Percentiles rank a stretch among this genome's conserved stretches.
Evolutionary conservation across 768 basidiomycete genomes (phyloP).

Genomic region (Leccinellum rugosiceps): DNA sequence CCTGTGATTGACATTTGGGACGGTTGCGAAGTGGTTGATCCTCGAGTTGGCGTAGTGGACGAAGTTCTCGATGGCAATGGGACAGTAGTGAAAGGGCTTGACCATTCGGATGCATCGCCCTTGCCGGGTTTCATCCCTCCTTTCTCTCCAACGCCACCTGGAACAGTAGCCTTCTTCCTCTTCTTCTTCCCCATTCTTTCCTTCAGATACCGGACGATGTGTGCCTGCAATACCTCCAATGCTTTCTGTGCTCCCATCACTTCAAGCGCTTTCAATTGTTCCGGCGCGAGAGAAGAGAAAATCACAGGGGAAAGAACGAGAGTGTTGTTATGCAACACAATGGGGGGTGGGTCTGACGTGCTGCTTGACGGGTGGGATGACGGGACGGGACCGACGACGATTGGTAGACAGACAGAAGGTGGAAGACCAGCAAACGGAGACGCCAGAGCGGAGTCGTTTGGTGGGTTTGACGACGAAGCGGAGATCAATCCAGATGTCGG

Average conservation of each 20-base stretch:
- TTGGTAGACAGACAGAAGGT: constrained; percentile 63
- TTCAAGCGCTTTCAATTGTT: constrained; percentile 74
- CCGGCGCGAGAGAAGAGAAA: constrained; percentile 71
- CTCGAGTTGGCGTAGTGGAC: neutral
- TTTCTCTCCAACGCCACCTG: constrained; percentile 36
- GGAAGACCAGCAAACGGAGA: constrained; percentile 32
- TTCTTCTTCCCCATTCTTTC: constrained; percentile 50
- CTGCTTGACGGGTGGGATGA: constrained; percentile 50
- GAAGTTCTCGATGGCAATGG: constrained; percentile 33
- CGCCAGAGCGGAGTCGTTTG: constrained; percentile 15
- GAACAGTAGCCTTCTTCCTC: constrained; percentile 36
- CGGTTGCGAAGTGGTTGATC: neutral
- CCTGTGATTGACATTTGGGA: neutral
- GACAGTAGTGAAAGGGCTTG: constrained; percentile 45
- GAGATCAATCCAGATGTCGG: constrained; percentile 6
- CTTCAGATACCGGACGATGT: constrained; percentile 84
- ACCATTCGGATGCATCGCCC: constrained; percentile 28
- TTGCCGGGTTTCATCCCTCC: constrained; percentile 38
- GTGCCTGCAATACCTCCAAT: constrained; percentile 73
- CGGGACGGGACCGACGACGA: constrained; percentile 71
- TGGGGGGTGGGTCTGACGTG: constrained; percentile 51
- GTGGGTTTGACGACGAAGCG: constrained; percentile 12
- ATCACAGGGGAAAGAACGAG: constrained; percentile 83
- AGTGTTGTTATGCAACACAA: constrained; percentile 81
- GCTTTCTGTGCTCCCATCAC: constrained; percentile 80